A percentile compares a stretch with the other conserved stretches of the same genome.
Conservation (phyloP, 371 early-diverging fungal species). For the Apophysomyces ossiformis region DNA sequence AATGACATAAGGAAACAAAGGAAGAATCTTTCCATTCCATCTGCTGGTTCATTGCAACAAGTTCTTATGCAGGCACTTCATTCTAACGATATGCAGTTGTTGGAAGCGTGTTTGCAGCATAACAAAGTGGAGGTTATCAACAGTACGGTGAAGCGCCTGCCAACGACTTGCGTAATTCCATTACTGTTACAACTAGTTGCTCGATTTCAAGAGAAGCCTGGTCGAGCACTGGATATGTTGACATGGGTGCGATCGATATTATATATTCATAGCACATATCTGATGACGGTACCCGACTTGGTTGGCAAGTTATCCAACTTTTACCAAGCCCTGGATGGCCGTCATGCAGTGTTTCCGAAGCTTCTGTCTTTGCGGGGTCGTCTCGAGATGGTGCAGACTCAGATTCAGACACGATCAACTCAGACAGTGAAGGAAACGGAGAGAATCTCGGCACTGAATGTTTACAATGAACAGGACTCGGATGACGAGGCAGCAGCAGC, state of each 20-base stretch:
- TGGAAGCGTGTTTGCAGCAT: conserved; percentile 71
- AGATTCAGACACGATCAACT: conserved; percentile 63
- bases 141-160: conserved; percentile 72
- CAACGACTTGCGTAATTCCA: conserved; percentile 74
- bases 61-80: conserved; percentile 82
- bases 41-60: conserved; percentile 70
- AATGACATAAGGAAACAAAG: conserved; percentile 18
- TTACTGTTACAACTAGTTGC: conserved; percentile 68
- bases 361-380: conserved; percentile 75
- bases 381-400: conserved; percentile 76
- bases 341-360: conserved; percentile 64
- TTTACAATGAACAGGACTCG: conserved; percentile 66
- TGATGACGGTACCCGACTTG: conserved; percentile 74
- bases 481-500: conserved; percentile 53
- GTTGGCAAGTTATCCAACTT: conserved; percentile 67
- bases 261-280: conserved; percentile 70
- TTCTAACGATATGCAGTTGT: conserved; percentile 65
- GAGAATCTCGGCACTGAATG: conserved; percentile 23
- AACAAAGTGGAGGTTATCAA: conserved; percentile 66
- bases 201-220: conserved; percentile 71
- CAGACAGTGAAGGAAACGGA: conserved; percentile 45
- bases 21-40: conserved; percentile 35
- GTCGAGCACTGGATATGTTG: conserved; percentile 63
- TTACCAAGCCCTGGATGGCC: conserved; percentile 73
- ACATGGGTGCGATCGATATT: conserved; percentile 81